Evolutionary conservation across 164 flowering plant genomes (phyloP).

Genomic region (Litsea cubeba): DNA sequence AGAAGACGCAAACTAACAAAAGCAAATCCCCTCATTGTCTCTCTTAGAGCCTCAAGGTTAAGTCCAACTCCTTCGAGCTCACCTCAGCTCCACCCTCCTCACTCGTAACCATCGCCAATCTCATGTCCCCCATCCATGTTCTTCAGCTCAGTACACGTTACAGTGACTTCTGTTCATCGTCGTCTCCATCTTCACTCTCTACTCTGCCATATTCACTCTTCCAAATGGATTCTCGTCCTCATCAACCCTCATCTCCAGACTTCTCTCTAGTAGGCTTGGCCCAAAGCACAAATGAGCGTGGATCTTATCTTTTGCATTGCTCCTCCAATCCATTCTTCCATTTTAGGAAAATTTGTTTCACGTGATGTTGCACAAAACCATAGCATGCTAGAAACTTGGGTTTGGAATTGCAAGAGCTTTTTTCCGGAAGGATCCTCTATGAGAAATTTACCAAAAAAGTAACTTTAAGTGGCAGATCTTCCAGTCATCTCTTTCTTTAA

Average conservation of each 20-base stretch:
- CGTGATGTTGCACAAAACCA: too few relatives aligned
- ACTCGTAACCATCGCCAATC: not conserved
- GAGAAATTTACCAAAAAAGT: too few relatives aligned
- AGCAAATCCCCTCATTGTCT: not conserved
- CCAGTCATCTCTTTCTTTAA: too few relatives aligned
- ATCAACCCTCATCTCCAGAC: not conserved
- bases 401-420: too few relatives aligned
- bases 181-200: not conserved
- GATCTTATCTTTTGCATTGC: too few relatives aligned
- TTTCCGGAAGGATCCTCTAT: too few relatives aligned
- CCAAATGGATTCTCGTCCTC: not conserved
- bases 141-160: not conserved
- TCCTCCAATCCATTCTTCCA: too few relatives aligned
- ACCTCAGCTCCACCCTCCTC: not conserved
- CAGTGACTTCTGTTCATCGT: not conserved
- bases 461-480: too few relatives aligned
- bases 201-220: not conserved
- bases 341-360: too few relatives aligned
- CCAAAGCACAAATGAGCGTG: too few relatives aligned
- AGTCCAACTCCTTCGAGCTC: not conserved
- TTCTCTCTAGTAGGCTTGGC: not conserved
- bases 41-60: not conserved
- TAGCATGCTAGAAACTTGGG: too few relatives aligned
- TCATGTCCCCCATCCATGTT: not conserved
- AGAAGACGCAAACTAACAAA: too few relatives aligned